phyloP scores from a whole-genome alignment of 169 alveolate species.

The Plasmodium blacklocki region DNA sequence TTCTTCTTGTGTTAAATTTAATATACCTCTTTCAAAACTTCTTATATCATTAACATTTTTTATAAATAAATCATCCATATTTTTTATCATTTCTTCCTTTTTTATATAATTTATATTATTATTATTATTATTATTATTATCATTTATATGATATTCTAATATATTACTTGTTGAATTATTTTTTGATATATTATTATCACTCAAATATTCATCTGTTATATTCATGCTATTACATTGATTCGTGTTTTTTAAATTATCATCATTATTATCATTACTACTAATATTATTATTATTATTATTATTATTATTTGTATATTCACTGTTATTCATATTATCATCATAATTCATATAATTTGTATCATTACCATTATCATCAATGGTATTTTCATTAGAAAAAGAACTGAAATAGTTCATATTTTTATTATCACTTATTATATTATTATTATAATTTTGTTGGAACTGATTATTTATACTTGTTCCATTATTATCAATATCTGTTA shows the following conservation, averaged over 20 bases:
- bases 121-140: not conserved
- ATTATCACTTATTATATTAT: conserved; percentile 7
- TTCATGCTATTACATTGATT: not conserved
- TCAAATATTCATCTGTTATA: not conserved
- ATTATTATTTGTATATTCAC: conserved; percentile 24
- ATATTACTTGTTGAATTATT: not conserved
- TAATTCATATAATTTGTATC: conserved; percentile 30
- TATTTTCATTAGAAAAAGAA: conserved; percentile 41
- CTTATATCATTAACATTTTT: conserved; percentile 43
- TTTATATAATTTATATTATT: not conserved
- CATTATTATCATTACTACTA: not conserved
- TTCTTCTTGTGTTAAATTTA: conserved; percentile 67
- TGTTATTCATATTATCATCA: conserved; percentile 28
- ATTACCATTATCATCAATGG: conserved; percentile 60
- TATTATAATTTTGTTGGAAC: not conserved
- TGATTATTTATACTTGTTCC: no score
- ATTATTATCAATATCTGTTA: not conserved
- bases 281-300: conserved; percentile 15
- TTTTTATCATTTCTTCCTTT: not conserved
- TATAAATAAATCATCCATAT: conserved; percentile 12
- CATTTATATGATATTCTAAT: not conserved
- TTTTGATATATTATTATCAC: not conserved
- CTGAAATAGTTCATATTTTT: conserved; percentile 31
- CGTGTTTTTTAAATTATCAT: not conserved
- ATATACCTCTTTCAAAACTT: conserved; percentile 71